Percentiles rank a stretch among this genome's conserved stretches.
These are phyloP conservation scores for Cyclotella kingstonii DNA, from an alignment of 108 stramenopile species.

Conservation along the genomic window DNA sequence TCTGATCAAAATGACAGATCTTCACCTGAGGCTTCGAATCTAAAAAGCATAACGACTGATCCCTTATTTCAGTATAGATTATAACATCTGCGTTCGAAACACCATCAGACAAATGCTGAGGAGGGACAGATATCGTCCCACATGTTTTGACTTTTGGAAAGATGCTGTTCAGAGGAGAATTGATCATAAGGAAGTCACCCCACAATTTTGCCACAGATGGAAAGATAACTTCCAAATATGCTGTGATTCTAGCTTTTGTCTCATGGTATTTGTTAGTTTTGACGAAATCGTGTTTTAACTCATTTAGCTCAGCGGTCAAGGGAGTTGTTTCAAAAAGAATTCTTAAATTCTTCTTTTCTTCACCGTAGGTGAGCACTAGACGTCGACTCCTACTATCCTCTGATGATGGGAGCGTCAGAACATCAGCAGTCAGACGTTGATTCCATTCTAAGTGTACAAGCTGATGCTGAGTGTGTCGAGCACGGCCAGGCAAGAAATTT, in stretches of 20 bases:
- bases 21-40: conserved; percentile 20
- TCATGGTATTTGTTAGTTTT: conserved; percentile 17
- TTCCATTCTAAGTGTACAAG: conserved; percentile 22
- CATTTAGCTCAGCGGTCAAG: conserved; percentile 13
- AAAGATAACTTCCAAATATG: conserved; percentile 24
- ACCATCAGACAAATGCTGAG: conserved; percentile 24
- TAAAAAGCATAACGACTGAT: conserved; percentile 11
- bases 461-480: conserved; percentile 28
- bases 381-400: conserved; percentile 32
- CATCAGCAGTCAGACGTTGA: background rate
- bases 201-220: conserved; percentile 26
- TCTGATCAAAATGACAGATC: conserved; percentile 40
- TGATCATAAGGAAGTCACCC: conserved; percentile 19
- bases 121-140: conserved; percentile 12
- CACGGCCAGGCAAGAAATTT: conserved; percentile 8
- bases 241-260: conserved; percentile 21
- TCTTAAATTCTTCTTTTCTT: conserved; percentile 10
- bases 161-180: conserved; percentile 11
- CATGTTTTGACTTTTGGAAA: conserved; percentile 16
- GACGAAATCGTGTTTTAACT: conserved; percentile 23
- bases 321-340: conserved; percentile 24
- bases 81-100: conserved; percentile 34
- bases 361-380: conserved; percentile 11
- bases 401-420: conserved; percentile 8
- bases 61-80: conserved; percentile 24